Percentiles rank a stretch among this genome's conserved stretches.
Evolutionary conservation across 2,329 filamentous ascomycete species (phyloP).

Genomic region (Talaromyces atroroseus): DNA sequence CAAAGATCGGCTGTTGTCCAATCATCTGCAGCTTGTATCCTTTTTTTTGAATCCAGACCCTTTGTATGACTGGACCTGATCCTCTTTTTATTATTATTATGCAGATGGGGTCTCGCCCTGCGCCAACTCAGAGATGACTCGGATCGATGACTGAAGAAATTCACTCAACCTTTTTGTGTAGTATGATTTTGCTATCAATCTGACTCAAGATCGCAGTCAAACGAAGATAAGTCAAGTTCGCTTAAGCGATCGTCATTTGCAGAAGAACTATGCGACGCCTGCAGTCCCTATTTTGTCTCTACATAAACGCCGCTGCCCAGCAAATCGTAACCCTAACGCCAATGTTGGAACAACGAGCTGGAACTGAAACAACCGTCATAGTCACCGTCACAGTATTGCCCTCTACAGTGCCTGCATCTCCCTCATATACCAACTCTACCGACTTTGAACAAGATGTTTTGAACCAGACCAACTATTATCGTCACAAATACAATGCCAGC

Average conservation of each 20-base stretch:
- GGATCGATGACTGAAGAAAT: background rate
- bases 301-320: background rate
- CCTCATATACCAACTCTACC: conserved; percentile 9
- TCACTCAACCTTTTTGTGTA: background rate
- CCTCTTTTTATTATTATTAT: background rate
- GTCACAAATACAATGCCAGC: conserved; percentile 68
- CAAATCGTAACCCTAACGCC: conserved; percentile 1
- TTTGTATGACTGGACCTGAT: background rate
- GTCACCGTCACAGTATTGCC: conserved; percentile 9
- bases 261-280: background rate
- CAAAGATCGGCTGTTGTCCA: background rate
- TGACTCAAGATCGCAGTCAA: background rate
- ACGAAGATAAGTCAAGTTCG: background rate
- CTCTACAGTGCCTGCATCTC: background rate
- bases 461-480: conserved; percentile 42
- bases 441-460: conserved; percentile 4
- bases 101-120: background rate
- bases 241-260: background rate
- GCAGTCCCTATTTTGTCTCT: background rate
- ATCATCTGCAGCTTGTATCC: background rate
- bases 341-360: conserved; percentile 3
- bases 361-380: conserved; percentile 1
- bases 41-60: background rate
- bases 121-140: background rate
- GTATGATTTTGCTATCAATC: background rate